Evolutionary conservation across 305 asterid species (phyloP), one percentile per base, ranked within the genome.

Genomic region (Stenogyne calaminthoides): DNA sequence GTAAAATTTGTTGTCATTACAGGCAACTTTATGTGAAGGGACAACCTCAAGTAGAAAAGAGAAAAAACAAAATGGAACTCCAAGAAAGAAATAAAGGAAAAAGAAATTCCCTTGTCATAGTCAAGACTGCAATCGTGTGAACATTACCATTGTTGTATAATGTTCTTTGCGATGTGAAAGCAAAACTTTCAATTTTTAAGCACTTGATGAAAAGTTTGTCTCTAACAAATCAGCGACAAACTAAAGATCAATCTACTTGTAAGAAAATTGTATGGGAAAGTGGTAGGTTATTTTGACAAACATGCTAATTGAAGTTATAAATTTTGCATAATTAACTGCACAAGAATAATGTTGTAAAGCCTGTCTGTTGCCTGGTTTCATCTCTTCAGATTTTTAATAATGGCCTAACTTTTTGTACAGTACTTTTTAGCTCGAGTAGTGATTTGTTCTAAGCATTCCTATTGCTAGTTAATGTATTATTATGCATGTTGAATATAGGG

Each of bases 371-470:
- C 15, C 22, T 54, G 67, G 57, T 68, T 64, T 71, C 57, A 22
- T 18, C 56, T 42, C 11, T 42, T 58, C n/a, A 12, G 39, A 34
- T 47, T 20, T 51, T 37, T 64, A 16, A 47, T 44, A 71, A 37
- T 20, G 9, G 15, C 18, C 34, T 69, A 16, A 34, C 20, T 55
- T 27, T 49, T 34, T 25, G 34, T 36, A 57, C 34, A 47, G 19
- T 36, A 34, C 19, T 6, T 47, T 61, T 67, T 37, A 66, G 77
- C 37, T 9, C n/a, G 36, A 51, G 67, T 57, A 34, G 44, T 76
- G 36, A 55, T 63, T 9, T 61, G 40, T 71, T 76, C 69, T 69
- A 40, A 68, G 54, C 64, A 32, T 65, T 77, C 49, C 8, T 12
- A 12, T 59, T 20, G 60, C 29, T 27, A 42, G 70, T 71, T 66